A percentile compares a stretch with the other conserved stretches of the same genome.
phyloP scores from a whole-genome alignment of 257 asterid genomes.

The Plantago elongata region DNA sequence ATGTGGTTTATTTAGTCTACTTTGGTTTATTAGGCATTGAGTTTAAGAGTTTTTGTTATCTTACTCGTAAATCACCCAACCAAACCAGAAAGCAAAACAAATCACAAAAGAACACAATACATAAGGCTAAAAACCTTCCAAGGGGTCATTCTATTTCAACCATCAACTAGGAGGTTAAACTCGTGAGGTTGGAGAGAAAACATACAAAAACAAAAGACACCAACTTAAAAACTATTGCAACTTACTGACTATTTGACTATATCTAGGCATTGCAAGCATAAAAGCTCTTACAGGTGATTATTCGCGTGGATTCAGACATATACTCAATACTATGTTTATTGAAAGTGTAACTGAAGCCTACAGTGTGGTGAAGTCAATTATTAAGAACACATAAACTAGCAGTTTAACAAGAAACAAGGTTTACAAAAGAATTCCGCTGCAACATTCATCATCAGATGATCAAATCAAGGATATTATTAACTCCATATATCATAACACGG shows the following conservation, averaged over 20 bases:
- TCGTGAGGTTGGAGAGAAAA: too few species aligned
- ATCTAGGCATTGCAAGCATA: too few species aligned
- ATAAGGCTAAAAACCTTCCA: too few species aligned
- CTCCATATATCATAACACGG: conserved; percentile 4
- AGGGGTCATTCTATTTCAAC: too few species aligned
- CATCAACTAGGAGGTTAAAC: too few species aligned
- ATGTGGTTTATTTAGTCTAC: background rate
- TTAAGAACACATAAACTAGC: background rate
- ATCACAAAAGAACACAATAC: background rate
- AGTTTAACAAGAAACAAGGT: too few species aligned
- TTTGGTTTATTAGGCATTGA: background rate
- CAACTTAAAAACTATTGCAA: too few species aligned
- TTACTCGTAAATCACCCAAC: background rate
- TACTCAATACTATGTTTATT: background rate
- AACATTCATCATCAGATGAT: background rate
- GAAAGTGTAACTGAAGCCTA: too few species aligned
- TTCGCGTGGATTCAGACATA: background rate
- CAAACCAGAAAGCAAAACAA: background rate
- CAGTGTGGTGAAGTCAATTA: background rate
- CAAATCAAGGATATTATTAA: background rate
- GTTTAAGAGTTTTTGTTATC: background rate
- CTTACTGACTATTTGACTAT: too few species aligned
- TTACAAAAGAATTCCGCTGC: too few species aligned
- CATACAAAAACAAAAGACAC: too few species aligned
- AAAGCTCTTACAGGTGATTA: background rate